These are phyloP conservation scores for Draba incana DNA, from an alignment of 345 rosid species.

Conservation along the genomic window DNA sequence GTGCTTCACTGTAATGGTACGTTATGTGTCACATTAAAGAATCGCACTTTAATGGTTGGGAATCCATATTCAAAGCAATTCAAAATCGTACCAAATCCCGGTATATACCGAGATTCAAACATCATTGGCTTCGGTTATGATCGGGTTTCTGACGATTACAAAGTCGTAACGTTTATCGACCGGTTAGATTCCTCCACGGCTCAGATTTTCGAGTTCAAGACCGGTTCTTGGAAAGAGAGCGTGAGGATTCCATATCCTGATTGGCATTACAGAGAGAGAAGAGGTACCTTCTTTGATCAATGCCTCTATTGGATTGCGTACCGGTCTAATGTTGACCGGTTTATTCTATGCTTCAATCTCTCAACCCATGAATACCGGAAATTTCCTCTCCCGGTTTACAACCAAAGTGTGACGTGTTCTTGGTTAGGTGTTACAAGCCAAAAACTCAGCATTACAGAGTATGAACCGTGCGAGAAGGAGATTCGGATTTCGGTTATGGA, in stretches of 20 bases:
- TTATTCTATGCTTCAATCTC: constrained; percentile 31
- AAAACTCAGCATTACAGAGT: constrained; percentile 25
- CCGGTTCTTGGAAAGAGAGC: constrained; percentile 31
- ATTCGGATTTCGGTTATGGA: constrained; percentile 35
- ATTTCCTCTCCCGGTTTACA: constrained; percentile 15
- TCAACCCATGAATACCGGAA: constrained; percentile 33
- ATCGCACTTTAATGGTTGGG: constrained; percentile 34
- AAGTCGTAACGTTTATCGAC: constrained; percentile 38
- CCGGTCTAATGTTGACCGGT: constrained; percentile 31
- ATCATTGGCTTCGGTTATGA: constrained; percentile 40
- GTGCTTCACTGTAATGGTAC: constrained; percentile 40
- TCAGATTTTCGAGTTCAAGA: constrained; percentile 23
- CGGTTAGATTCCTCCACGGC: constrained; percentile 20
- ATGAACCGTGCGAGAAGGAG: constrained; percentile 17
- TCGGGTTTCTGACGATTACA: constrained; percentile 27
- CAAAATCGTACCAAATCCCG: constrained; percentile 37
- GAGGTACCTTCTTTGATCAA: constrained; percentile 28
- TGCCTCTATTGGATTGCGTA: constrained; percentile 40
- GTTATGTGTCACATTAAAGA: constrained; percentile 39
- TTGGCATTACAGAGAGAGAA: constrained; percentile 41
- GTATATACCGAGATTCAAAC: constrained; percentile 24
- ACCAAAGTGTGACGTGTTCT: constrained; percentile 24
- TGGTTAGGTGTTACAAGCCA: constrained; percentile 32
- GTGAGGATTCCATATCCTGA: constrained; percentile 25
- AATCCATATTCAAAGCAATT: constrained; percentile 34